A percentile compares a stretch with the other conserved stretches of the same genome.
Evolutionary conservation across 176 grass and related monocot genomes (phyloP).

Genomic region (Rhipidocladum racemiflorum): DNA sequence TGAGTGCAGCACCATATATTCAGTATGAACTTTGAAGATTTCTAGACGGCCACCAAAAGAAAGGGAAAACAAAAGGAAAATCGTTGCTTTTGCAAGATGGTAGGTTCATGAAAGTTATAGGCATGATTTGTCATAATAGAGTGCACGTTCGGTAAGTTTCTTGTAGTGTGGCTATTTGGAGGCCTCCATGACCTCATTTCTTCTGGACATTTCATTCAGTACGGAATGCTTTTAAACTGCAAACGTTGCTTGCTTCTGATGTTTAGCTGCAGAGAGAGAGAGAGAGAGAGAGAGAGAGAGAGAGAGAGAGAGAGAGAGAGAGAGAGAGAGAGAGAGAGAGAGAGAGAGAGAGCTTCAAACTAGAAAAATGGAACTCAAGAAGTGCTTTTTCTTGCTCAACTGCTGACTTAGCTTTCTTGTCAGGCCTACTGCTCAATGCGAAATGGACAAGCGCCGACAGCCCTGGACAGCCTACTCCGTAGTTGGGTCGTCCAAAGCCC

Average conservation of each 20-base stretch:
- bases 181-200: neutral
- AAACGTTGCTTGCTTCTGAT: neutral
- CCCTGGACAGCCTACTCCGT: too few species aligned
- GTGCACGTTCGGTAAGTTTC: neutral
- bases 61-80: neutral
- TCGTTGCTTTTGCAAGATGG: neutral
- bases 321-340: too few species aligned
- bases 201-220: neutral
- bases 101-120: neutral
- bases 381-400: too few species aligned
- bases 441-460: neutral
- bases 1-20: constrained; percentile 4
- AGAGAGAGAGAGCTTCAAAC: neutral
- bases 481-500: neutral
- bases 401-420: too few species aligned
- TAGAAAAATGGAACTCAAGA: too few species aligned
- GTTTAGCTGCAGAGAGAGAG: neutral
- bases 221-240: neutral
- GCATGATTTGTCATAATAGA: constrained; percentile 11
- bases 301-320: too few species aligned
- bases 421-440: too few species aligned
- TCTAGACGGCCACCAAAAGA: neutral
- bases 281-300: too few species aligned
- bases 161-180: neutral
- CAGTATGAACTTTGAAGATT: neutral